phyloP scores from a whole-genome alignment of 2,329 filamentous ascomycete species.

The Ophiobolus disseminans region DNA sequence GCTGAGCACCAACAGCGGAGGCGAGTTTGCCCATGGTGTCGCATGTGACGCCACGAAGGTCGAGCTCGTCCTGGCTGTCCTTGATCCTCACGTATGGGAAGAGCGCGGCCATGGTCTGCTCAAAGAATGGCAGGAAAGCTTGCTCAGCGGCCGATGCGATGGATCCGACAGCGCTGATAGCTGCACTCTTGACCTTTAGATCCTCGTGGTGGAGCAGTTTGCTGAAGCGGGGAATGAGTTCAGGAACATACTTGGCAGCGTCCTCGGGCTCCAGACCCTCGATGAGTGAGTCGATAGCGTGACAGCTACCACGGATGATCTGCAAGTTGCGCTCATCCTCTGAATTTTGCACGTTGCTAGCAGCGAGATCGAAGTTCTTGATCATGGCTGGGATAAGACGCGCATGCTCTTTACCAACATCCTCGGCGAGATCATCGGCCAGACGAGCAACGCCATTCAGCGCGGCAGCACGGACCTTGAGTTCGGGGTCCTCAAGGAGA shows the following conservation, averaged over 20 bases:
- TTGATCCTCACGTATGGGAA: conserved; percentile 85
- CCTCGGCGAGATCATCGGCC: conserved; percentile 91
- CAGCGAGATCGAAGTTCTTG: conserved; percentile 86
- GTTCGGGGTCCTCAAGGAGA: conserved; percentile 83
- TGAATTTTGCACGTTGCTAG: conserved; percentile 67
- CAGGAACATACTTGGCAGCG: conserved; percentile 80
- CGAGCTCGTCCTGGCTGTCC: conserved; percentile 86
- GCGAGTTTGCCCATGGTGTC: conserved; percentile 95
- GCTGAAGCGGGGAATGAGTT: conserved; percentile 84
- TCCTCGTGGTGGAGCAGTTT: conserved; percentile 84
- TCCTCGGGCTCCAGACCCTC: conserved; percentile 83
- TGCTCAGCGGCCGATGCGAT: conserved; percentile 85
- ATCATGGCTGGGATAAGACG: conserved; percentile 83
- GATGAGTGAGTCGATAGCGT: conserved; percentile 88
- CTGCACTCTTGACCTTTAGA: conserved; percentile 86
- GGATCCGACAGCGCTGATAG: conserved; percentile 87
- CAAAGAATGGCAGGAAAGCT: conserved; percentile 89
- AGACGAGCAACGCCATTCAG: conserved; percentile 87
- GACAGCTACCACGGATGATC: conserved; percentile 88
- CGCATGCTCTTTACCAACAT: conserved; percentile 84
- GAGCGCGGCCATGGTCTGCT: conserved; percentile 87
- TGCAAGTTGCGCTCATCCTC: conserved; percentile 77
- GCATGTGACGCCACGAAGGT: conserved; percentile 86
- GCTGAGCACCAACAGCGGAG: conserved; percentile 79
- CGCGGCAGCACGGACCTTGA: conserved; percentile 83